Conservation (phyloP, 2,329 filamentous ascomycete species). For the Penicillium sp. region DNA sequence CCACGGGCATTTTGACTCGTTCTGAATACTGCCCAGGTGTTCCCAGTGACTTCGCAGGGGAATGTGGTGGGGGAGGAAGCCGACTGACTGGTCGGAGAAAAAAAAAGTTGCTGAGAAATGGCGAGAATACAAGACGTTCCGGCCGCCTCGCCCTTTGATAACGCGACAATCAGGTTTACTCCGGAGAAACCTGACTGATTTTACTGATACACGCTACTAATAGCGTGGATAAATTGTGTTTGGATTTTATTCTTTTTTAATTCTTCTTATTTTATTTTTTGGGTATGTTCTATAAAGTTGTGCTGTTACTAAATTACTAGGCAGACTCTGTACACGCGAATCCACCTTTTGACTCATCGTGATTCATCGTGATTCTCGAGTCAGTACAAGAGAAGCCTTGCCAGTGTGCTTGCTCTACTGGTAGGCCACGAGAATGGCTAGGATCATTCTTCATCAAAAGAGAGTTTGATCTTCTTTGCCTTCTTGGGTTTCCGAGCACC, state of each 20-base stretch:
- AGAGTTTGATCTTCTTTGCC: conserved; percentile 52
- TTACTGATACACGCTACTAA: background rate
- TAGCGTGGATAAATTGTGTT: background rate
- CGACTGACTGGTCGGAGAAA: conserved; percentile 19
- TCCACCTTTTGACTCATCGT: conserved; percentile 23
- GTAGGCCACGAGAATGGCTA: background rate
- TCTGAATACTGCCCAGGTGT: conserved; percentile 15
- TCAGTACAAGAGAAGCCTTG: background rate
- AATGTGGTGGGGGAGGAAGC: conserved; percentile 19
- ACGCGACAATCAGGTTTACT: background rate
- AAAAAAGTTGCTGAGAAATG: conserved; percentile 30
- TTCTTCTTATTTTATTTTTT: background rate
- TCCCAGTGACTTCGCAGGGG: conserved; percentile 12
- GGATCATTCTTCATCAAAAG: conserved; percentile 46
- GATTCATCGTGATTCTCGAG: conserved; percentile 14
- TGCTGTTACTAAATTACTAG: background rate
- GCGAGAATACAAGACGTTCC: conserved; percentile 8
- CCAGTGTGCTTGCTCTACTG: background rate
- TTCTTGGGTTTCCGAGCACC: conserved; percentile 43
- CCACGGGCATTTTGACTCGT: conserved; percentile 76
- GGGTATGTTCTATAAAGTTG: background rate
- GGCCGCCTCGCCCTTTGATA: background rate
- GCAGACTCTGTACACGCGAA: conserved; percentile 8
- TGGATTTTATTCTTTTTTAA: background rate
- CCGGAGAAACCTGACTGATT: background rate